Evolutionary conservation across 2,329 filamentous ascomycete species (phyloP).

Genomic region (Calonectria crousiana): DNA sequence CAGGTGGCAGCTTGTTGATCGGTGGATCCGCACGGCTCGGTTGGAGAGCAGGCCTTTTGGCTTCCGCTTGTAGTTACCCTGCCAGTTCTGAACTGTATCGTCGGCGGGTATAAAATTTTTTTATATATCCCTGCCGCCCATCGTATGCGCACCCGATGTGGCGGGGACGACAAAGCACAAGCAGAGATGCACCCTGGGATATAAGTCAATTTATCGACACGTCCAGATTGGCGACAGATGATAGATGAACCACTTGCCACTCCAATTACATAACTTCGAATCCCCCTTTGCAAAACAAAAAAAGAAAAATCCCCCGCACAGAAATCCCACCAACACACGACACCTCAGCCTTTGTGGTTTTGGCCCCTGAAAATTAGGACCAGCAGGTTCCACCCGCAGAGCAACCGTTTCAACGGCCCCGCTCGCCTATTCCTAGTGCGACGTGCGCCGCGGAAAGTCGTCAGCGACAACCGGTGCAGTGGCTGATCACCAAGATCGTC

Average conservation of each 20-base stretch:
- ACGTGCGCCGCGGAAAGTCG: not conserved
- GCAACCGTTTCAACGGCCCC: not conserved
- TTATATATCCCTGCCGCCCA: not conserved
- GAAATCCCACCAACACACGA: not conserved
- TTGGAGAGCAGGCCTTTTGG: not conserved
- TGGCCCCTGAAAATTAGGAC: not conserved
- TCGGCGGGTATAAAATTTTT: not conserved
- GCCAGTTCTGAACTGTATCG: not conserved
- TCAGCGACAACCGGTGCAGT: not conserved
- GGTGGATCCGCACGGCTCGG: not conserved
- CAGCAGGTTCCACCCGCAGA: not conserved
- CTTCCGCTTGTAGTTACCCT: not conserved
- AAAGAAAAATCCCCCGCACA: not conserved
- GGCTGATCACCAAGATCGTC: not conserved
- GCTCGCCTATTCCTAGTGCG: constrained; percentile 2
- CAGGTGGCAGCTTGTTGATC: not conserved
- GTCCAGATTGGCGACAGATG: not conserved
- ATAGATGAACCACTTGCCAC: not conserved
- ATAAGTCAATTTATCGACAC: not conserved
- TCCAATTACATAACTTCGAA: not conserved
- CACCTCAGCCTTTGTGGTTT: not conserved
- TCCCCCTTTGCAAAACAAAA: not conserved
- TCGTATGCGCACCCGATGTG: not conserved
- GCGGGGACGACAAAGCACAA: no score
- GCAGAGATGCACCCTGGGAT: not conserved